A percentile compares a stretch with the other conserved stretches of the same genome.
Evolutionary conservation across 2,329 filamentous ascomycete species (phyloP).

Genomic region (Paraphoma sp.): DNA sequence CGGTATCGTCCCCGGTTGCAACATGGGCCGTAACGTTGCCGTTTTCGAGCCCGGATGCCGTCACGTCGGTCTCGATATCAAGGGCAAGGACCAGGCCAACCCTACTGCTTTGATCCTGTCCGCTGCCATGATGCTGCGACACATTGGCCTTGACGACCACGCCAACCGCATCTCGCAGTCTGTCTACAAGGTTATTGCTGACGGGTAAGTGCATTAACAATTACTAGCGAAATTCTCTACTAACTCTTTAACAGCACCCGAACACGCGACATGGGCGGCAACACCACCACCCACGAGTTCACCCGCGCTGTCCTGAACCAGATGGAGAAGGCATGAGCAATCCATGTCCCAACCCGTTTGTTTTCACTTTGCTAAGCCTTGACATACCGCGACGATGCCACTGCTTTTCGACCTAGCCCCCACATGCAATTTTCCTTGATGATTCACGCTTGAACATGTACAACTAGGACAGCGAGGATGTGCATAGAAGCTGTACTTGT

Average conservation of each 20-base stretch:
- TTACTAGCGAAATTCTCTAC: conserved; percentile 5
- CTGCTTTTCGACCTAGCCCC: conserved; percentile 2
- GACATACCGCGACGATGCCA: conserved; percentile 21
- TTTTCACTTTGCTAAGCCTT: conserved; percentile 17
- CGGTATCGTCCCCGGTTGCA: conserved; percentile 96
- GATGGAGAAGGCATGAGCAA: conserved; percentile 71
- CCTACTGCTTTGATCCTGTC: conserved; percentile 94
- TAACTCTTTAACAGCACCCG: conserved; percentile 68
- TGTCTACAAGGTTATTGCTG: conserved; percentile 80
- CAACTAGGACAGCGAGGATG: conserved; percentile 37
- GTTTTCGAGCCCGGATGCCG: conserved; percentile 99
- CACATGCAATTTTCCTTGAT: background rate
- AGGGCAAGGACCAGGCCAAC: conserved; percentile 99
- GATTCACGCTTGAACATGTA: conserved; percentile 28
- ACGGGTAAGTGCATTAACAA: conserved; percentile 70
- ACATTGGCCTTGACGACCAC: conserved; percentile 96
- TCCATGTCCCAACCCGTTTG: conserved; percentile 10
- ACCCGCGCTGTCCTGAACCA: conserved; percentile 91
- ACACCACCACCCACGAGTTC: conserved; percentile 90
- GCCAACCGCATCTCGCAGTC: conserved; percentile 97
- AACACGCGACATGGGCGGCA: conserved; percentile 95
- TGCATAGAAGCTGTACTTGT: conserved; percentile 50
- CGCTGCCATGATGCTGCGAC: conserved; percentile 94
- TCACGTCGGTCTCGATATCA: conserved; percentile 98
- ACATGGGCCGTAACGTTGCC: conserved; percentile 98